These are phyloP conservation scores for Asterochloris sp. DNA, from an alignment of 139 green algal genomes.

Conservation along the genomic window DNA sequence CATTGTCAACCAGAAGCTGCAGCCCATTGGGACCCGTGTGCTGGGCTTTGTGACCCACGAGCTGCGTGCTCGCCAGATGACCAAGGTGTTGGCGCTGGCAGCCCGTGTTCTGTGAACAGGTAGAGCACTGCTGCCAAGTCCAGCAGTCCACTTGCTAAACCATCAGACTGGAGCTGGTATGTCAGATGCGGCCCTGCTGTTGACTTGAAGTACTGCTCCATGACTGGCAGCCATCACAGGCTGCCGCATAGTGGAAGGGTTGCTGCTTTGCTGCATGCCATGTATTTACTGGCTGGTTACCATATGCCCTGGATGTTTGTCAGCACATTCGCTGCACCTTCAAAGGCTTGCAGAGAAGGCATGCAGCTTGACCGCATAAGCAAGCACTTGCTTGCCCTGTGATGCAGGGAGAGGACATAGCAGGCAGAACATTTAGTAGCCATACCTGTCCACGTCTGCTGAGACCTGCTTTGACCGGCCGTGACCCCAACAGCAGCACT, in stretches of 20 bases:
- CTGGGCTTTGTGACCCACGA: conserved; percentile 63
- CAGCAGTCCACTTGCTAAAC: background rate
- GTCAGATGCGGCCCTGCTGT: background rate
- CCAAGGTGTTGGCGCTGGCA: conserved; percentile 59
- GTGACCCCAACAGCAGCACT: too few relatives aligned
- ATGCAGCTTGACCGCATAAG: too few relatives aligned
- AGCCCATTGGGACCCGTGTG: conserved; percentile 55
- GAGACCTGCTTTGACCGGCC: too few relatives aligned
- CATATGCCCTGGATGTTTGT: too few relatives aligned
- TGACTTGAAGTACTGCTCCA: background rate
- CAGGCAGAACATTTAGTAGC: too few relatives aligned
- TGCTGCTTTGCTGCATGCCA: background rate
- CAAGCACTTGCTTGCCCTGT: too few relatives aligned
- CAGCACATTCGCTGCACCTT: background rate
- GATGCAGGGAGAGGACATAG: too few relatives aligned
- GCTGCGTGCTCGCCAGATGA: conserved; percentile 44
- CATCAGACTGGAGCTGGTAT: background rate
- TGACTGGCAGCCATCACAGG: background rate
- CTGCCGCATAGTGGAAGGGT: background rate
- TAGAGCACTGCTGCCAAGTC: background rate
- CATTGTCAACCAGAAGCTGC: conserved; percentile 49
- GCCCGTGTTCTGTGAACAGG: conserved; percentile 45
- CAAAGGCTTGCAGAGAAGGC: background rate
- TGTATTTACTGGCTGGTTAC: too few relatives aligned
- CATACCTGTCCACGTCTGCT: too few relatives aligned